phyloP scores from a whole-genome alignment of 148 eudicot genomes.

The Spergularia marina region DNA sequence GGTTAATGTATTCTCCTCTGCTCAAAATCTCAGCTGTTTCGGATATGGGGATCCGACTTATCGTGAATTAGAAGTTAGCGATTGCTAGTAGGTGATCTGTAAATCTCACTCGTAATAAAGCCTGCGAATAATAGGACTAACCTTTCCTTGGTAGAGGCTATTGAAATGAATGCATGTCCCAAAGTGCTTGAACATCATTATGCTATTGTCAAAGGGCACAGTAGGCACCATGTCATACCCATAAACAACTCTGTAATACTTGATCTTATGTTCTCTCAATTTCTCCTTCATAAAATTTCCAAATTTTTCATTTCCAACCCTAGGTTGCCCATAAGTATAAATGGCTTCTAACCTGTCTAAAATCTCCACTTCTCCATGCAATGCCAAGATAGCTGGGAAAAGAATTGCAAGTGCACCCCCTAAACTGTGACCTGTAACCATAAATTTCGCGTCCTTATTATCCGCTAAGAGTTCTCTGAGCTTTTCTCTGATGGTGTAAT shows the following conservation, averaged over 20 bases:
- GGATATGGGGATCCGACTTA: too few relatives aligned
- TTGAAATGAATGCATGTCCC: slow-evolving; percentile 61
- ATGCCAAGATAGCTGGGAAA: slow-evolving; percentile 51
- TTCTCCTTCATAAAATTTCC: slow-evolving; percentile 47
- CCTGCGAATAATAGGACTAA: background rate
- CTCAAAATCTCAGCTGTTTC: too few relatives aligned
- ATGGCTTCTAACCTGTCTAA: slow-evolving; percentile 45
- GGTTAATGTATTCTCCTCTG: too few relatives aligned
- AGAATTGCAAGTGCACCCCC: slow-evolving; percentile 74
- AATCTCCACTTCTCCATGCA: slow-evolving; percentile 40
- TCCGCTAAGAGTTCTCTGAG: slow-evolving; percentile 28
- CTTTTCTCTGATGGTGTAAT: slow-evolving; percentile 45
- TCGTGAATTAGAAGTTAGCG: too few relatives aligned
- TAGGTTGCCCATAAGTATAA: slow-evolving; percentile 81
- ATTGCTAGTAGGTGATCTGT: too few relatives aligned
- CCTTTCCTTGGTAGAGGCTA: slow-evolving; percentile 44
- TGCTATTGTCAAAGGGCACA: slow-evolving; percentile 46
- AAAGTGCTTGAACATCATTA: slow-evolving; percentile 59
- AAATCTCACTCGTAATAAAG: too few relatives aligned
- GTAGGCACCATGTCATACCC: slow-evolving; percentile 61
- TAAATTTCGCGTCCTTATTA: slow-evolving; percentile 37
- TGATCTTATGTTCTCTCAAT: slow-evolving; percentile 26
- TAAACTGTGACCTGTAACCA: slow-evolving; percentile 79
- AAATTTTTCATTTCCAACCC: slow-evolving; percentile 61
- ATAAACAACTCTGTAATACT: slow-evolving; percentile 62